Evolutionary conservation across 2,329 filamentous ascomycete species (phyloP).

Genomic region (Fusarium nodosum): DNA sequence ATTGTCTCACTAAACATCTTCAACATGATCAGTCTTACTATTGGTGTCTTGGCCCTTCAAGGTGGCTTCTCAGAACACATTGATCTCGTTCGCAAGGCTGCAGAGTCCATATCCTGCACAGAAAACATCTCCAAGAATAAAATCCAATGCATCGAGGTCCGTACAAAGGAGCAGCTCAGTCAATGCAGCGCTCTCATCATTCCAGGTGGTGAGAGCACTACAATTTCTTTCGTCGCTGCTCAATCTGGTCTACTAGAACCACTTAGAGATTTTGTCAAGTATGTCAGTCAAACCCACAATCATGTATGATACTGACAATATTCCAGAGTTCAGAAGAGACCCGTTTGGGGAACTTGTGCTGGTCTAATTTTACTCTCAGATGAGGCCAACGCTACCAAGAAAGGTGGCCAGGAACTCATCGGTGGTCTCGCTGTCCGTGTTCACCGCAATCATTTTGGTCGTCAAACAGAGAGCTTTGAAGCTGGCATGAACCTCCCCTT

Average conservation of each 20-base stretch:
- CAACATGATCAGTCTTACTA: conserved; percentile 57
- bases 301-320: not conserved
- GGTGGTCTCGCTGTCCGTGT: conserved; percentile 92
- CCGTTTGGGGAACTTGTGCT: conserved; percentile 96
- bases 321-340: conserved; percentile 78
- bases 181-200: conserved; percentile 87
- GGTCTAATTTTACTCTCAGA: conserved; percentile 92
- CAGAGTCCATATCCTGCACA: conserved; percentile 60
- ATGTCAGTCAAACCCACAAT: conserved; percentile 52
- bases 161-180: conserved; percentile 78
- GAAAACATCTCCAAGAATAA: conserved; percentile 44
- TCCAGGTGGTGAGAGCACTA: conserved; percentile 94
- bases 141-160: conserved; percentile 82
- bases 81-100: conserved; percentile 78
- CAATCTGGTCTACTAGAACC: conserved; percentile 86
- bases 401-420: conserved; percentile 91
- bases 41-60: conserved; percentile 82
- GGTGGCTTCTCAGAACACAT: conserved; percentile 94
- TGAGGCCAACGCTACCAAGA: conserved; percentile 87
- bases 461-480: conserved; percentile 93
- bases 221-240: conserved; percentile 88
- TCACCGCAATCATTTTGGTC: conserved; percentile 93
- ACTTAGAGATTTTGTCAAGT: conserved; percentile 92
- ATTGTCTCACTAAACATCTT: not conserved
- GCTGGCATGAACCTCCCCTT: conserved; percentile 81